Percentiles rank a stretch among this genome's conserved stretches.
Evolutionary conservation across 345 rosid genomes (phyloP).

Genomic region (Salix koriyanagi): DNA sequence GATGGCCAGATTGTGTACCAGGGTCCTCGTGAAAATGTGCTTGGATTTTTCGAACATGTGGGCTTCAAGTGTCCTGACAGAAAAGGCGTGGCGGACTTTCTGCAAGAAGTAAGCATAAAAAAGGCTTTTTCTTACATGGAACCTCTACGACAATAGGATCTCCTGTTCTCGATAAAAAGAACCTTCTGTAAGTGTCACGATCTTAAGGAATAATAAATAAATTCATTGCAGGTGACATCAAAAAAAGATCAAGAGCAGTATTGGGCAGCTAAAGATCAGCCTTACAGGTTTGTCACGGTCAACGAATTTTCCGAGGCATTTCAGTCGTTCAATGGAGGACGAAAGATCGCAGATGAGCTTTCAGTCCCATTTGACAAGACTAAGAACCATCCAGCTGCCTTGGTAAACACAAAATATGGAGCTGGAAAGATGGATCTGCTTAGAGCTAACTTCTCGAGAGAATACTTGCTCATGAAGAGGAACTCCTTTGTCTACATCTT

Average conservation of each 20-base stretch:
- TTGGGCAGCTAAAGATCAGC: constrained; percentile 44
- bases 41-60: constrained; percentile 52
- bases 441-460: constrained; percentile 51
- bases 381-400: constrained; percentile 57
- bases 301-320: constrained; percentile 56
- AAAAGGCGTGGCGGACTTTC: constrained; percentile 73
- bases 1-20: constrained; percentile 43
- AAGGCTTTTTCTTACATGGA: background rate
- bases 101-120: constrained; percentile 53
- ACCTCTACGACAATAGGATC: no score
- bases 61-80: constrained; percentile 75
- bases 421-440: constrained; percentile 45
- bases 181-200: background rate
- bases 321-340: constrained; percentile 36
- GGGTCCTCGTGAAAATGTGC: constrained; percentile 36
- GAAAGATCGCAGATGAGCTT: constrained; percentile 36
- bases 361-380: constrained; percentile 41
- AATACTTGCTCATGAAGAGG: constrained; percentile 58
- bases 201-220: background rate
- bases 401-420: constrained; percentile 46
- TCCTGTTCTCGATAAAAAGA: no score
- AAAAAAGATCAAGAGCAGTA: constrained; percentile 70
- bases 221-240: constrained; percentile 56
- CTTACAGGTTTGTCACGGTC: constrained; percentile 47
- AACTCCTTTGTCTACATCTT: constrained; percentile 47